Base-by-base conservation (phyloP, 176 grass and related monocot species). In the Musa beccarii region DNA sequence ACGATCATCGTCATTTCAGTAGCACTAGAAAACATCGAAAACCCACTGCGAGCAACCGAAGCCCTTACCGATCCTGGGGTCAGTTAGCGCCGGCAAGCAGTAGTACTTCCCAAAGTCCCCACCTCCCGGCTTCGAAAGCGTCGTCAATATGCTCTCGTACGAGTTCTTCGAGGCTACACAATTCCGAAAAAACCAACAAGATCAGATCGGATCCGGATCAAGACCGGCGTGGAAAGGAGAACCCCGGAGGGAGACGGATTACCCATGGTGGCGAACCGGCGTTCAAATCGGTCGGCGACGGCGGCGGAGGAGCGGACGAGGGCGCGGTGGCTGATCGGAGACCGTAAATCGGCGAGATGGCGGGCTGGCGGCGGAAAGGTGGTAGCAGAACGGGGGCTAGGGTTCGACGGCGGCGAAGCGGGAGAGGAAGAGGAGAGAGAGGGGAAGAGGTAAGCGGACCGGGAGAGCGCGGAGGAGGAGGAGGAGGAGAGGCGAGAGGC, bases 191-290 rank as follows among this genome's bases (percentile, higher is more conserved):
- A 65, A 51, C 59, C 3, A 54, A 83, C 28, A 50, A 75, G 3
- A 52, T 72, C 49, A 54, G 52, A 62, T 75, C 55, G 21, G 54
- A 57, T 71, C 17, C 11, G 22, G 52, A 81, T 72, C 55, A 64
- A 52, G 26, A 21, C 29, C 28, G 71, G 76, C 63, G 23, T 52
- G 6, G 76, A 85, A 0, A 73, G 43, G 54, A 64, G 22, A 66
- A 69, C 29, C 49, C 49, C 53, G 6, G 69, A 53, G 34, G 4
- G 76, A n/a, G 57, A 53, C 55, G 9, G 16, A 6, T 81, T 81
- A 96, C 93, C 93, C 1, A 89, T 87, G 55, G 93, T 86, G 83
- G 93, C 87, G 69, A 92, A 92, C 43, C 87, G 88, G 73, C 93
- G 87, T 81, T 92, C 88, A 74, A 86, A 92, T 64, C 79, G 74